Base-by-base conservation (phyloP, 768 basidiomycete genomes). In the Russula compacta region DNA sequence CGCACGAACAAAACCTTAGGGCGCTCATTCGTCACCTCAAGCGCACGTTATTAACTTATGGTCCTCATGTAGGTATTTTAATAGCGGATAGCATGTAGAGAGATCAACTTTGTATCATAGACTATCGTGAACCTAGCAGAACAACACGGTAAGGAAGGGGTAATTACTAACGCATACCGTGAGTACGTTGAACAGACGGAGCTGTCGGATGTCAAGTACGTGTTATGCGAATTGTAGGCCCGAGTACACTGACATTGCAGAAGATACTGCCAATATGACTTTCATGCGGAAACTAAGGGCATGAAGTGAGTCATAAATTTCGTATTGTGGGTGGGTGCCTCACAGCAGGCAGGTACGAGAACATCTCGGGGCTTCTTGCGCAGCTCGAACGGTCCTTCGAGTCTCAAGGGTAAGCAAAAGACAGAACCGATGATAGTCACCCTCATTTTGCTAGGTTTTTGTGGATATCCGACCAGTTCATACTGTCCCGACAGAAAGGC, bases 91-190 rank as follows among this genome's bases (percentile, higher is more conserved):
- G 9, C 9, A 4, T 36, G 11, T 5, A 39, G 21, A 68, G 49
- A 4, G 48, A 35, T 63, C 56, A 54, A 47, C 24, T 29, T 38
- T 48, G 17, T 47, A 19, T 14, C 10, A 17, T 63, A 95, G 89
- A 84, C 83, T 1, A 79, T 89, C 61, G 80, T 99, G 57, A 97
- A 98, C 70, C 79, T 99, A 8, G 90, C 95, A 1, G 97, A 98
- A 70, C 84, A 89, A 68, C 78, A 83, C 7, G 97, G 97, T 11
- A 97, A 89, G 69, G 97, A 99, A 73, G 86, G 80, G 0, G 75
- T 76, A 2, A 80, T 98, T 10, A 92, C 93, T 0, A 75, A 81
- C 55, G 90, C 86, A 15, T 99, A 92, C 70, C 76, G 82, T 48
- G 82, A 89, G 39, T 83, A 83, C 58, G 81, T 85, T 68, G 73